Percentiles rank a stretch among this genome's conserved stretches.
phyloP scores from a whole-genome alignment of 1,284 basidiomycete species.

The Laetiporus sulphureus region DNA sequence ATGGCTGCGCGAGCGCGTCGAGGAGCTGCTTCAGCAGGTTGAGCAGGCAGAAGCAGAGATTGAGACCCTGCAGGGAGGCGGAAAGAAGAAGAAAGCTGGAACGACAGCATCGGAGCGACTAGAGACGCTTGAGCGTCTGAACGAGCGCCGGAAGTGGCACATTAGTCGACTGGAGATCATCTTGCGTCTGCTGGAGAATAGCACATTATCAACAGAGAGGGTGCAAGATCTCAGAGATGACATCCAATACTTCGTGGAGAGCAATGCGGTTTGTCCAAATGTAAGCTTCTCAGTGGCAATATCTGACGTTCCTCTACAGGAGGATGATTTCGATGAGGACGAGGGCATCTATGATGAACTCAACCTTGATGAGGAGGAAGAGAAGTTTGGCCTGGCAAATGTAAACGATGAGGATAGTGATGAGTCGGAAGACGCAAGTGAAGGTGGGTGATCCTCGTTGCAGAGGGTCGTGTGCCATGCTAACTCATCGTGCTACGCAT shows the following conservation, averaged over 20 bases:
- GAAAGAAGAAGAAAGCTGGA: slow-evolving; percentile 74
- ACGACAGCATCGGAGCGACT: slow-evolving; percentile 63
- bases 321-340: slow-evolving; percentile 97
- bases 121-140: slow-evolving; percentile 82
- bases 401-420: slow-evolving; percentile 67
- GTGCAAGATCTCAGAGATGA: slow-evolving; percentile 88
- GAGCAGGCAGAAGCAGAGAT: slow-evolving; percentile 95
- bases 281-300: slow-evolving; percentile 5
- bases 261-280: slow-evolving; percentile 73
- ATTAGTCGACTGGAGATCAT: slow-evolving; percentile 91
- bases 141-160: slow-evolving; percentile 96
- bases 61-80: slow-evolving; percentile 79
- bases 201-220: slow-evolving; percentile 78
- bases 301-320: slow-evolving; percentile 42
- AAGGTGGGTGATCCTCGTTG: slow-evolving; percentile 48
- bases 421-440: slow-evolving; percentile 66
- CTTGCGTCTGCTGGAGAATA: slow-evolving; percentile 91
- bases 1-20: slow-evolving; percentile 86
- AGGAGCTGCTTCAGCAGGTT: slow-evolving; percentile 90
- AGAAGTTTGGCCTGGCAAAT: slow-evolving; percentile 75
- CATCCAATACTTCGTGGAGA: slow-evolving; percentile 95
- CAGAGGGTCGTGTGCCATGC: no score
- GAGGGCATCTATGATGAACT: slow-evolving; percentile 98
- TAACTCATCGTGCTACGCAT: slow-evolving; percentile 3
- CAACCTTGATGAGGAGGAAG: slow-evolving; percentile 96